Evolutionary conservation across 805 yeast species (phyloP).

Genomic region (Lipomyces starkeyi): DNA sequence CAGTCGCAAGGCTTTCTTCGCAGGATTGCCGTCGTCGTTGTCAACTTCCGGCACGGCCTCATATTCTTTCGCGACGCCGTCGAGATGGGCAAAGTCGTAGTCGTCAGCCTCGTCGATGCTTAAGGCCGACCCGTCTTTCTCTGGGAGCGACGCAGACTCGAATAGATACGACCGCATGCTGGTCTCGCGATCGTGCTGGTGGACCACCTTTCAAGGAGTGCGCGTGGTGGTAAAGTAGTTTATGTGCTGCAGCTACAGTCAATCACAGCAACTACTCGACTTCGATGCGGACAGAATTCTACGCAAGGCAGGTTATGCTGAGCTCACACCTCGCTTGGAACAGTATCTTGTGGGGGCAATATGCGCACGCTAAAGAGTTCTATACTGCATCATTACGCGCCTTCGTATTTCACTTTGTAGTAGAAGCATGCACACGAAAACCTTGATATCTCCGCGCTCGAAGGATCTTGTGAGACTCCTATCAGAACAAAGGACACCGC

Average conservation of each 20-base stretch:
- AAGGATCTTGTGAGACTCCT: no score
- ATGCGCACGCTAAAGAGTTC: not conserved
- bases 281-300: no score
- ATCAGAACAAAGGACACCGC: no score
- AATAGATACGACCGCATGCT: constrained; percentile 35
- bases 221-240: no score
- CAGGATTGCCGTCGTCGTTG: constrained; percentile 14
- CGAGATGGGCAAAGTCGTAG: constrained; percentile 34
- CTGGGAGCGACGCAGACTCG: constrained; percentile 32
- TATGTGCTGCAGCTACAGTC: no score
- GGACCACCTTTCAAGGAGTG: not conserved
- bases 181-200: not conserved
- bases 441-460: not conserved
- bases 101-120: constrained; percentile 35
- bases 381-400: not conserved
- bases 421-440: not conserved
- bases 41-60: constrained; percentile 25
- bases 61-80: constrained; percentile 38
- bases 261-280: no score
- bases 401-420: not conserved
- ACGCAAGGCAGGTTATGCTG: no score
- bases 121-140: constrained; percentile 22
- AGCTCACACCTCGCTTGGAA: not conserved
- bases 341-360: not conserved
- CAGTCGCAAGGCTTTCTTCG: constrained; percentile 6